These are phyloP conservation scores for Martiniozyma asiatica DNA, from an alignment of 1,139 yeast species.

Conservation along the genomic window DNA sequence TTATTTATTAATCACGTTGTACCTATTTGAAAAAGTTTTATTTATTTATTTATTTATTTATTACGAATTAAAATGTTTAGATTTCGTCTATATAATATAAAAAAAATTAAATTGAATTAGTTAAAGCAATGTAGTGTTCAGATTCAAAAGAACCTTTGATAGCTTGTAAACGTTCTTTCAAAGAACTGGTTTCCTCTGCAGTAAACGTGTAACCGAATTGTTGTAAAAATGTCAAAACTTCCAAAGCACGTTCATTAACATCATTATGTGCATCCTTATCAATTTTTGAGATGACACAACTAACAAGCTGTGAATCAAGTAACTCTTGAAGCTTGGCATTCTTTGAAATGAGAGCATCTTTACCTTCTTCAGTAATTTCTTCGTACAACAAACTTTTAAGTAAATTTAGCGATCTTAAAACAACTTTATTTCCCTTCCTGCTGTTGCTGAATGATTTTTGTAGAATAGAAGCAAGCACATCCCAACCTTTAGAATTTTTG, in stretches of 20 bases:
- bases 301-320: constrained; percentile 26
- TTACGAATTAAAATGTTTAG: too few relatives aligned
- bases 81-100: too few relatives aligned
- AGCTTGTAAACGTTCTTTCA: constrained; percentile 17
- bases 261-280: constrained; percentile 32
- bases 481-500: constrained; percentile 54
- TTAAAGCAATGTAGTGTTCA: constrained; percentile 29
- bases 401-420: constrained; percentile 44
- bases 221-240: constrained; percentile 38
- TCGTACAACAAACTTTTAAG: constrained; percentile 47
- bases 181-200: constrained; percentile 27
- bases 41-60: too few relatives aligned
- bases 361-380: constrained; percentile 27
- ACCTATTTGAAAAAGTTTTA: too few relatives aligned
- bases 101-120: background rate
- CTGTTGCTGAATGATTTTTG: constrained; percentile 13
- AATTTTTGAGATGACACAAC: constrained; percentile 8
- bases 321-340: constrained; percentile 26
- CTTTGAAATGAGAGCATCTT: constrained; percentile 2
- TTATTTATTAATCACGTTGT: constrained; percentile 10
- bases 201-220: constrained; percentile 35
- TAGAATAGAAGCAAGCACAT: constrained; percentile 18
- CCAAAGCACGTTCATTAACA: constrained; percentile 50
- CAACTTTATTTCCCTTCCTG: constrained; percentile 33
- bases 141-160: constrained; percentile 36